Evolutionary conservation across 1,284 basidiomycete genomes (phyloP).

Genomic region (Cryptococcus sp.): DNA sequence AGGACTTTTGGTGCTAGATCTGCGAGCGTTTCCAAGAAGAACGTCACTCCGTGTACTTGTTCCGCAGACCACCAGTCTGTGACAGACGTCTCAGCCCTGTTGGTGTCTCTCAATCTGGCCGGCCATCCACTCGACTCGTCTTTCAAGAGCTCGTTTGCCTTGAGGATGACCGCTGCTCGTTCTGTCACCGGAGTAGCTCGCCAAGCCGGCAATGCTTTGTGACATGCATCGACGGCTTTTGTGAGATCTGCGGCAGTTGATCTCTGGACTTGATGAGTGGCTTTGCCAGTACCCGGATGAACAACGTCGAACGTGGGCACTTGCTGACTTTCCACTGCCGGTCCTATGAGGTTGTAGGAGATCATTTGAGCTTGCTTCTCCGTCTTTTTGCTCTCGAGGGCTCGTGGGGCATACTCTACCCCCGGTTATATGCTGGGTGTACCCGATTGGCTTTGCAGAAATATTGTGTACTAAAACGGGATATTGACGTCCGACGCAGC

Average conservation of each 20-base stretch:
- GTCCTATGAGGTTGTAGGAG: too few relatives aligned
- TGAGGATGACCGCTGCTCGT: conserved; percentile 12
- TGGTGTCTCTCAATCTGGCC: conserved; percentile 10
- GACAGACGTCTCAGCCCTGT: conserved; percentile 18
- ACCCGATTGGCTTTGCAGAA: too few relatives aligned
- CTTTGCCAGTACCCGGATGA: conserved; percentile 14
- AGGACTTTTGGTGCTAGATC: not conserved
- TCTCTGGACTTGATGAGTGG: conserved; percentile 13
- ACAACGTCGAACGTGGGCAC: conserved; percentile 6
- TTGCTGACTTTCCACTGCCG: too few relatives aligned
- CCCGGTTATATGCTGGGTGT: too few relatives aligned
- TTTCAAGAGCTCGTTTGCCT: conserved; percentile 14
- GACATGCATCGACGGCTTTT: conserved; percentile 6
- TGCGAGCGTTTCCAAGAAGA: conserved; percentile 10
- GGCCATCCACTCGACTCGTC: conserved; percentile 18
- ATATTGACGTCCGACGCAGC: too few relatives aligned
- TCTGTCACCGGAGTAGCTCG: conserved; percentile 5
- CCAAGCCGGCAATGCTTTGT: conserved; percentile 13
- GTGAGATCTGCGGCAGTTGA: conserved; percentile 9
- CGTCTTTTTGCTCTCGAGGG: too few relatives aligned
- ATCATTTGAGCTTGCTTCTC: too few relatives aligned
- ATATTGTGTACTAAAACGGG: too few relatives aligned
- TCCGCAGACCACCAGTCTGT: conserved; percentile 17
- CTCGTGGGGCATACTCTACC: too few relatives aligned
- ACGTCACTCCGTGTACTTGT: conserved; percentile 9